Evolutionary conservation across 257 asterid species (phyloP).

Genomic region (Nicotiana paniculata): DNA sequence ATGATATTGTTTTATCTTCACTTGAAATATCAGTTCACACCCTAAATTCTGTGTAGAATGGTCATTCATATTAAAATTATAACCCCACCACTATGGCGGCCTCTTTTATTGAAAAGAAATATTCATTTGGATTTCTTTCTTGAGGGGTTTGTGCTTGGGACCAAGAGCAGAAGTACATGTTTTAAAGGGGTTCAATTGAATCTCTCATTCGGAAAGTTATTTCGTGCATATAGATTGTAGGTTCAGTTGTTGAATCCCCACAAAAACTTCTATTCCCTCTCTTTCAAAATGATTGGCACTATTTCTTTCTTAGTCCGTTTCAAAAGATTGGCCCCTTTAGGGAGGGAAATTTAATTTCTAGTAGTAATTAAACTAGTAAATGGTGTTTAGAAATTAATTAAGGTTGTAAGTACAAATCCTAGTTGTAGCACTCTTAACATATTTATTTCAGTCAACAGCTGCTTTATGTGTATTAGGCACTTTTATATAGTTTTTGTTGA

Average conservation of each 20-base stretch:
- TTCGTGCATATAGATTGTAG: not conserved
- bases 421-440: not conserved
- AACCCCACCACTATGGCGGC: no score
- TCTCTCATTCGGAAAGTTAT: not conserved
- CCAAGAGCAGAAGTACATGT: not conserved
- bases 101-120: no score
- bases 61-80: not conserved
- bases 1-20: not conserved
- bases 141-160: not conserved
- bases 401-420: not conserved
- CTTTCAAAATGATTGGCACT: not conserved
- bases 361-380: not conserved
- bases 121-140: no score
- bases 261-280: no score
- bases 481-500: not conserved
- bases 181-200: not conserved
- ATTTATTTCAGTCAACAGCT: no score
- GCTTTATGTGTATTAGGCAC: not conserved
- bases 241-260: not conserved
- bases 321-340: no score
- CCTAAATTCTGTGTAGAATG: not conserved
- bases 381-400: not conserved
- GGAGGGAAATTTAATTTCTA: not conserved
- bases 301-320: no score
- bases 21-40: not conserved